Conservation (phyloP, 1,284 basidiomycete genomes). For the Ganoderma resinaceum region DNA sequence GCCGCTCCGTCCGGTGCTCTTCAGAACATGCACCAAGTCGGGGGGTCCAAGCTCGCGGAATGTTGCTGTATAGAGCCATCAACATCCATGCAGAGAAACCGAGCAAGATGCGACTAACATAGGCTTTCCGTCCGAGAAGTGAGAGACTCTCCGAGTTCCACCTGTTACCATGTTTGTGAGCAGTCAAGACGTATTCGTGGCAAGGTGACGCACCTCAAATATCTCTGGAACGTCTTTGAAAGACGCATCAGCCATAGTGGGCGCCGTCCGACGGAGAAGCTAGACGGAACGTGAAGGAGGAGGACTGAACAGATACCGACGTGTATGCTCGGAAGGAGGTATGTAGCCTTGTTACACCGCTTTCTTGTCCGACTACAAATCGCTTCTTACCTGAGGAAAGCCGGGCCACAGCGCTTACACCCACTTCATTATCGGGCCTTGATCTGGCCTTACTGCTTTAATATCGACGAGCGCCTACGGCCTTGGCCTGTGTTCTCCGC, state of each 20-base stretch:
- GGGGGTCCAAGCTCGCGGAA: conserved; percentile 98
- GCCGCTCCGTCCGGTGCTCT: conserved; percentile 84
- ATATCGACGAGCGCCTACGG: not conserved
- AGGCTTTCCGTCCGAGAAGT: conserved; percentile 92
- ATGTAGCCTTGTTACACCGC: conserved; percentile 20
- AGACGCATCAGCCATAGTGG: conserved; percentile 46
- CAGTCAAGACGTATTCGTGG: not conserved
- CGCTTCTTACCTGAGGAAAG: not conserved
- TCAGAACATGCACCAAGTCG: conserved; percentile 96
- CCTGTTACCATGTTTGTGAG: conserved; percentile 51
- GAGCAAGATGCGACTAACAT: conserved; percentile 58
- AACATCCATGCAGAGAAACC: conserved; percentile 19
- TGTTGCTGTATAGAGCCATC: conserved; percentile 63
- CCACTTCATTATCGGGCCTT: not conserved
- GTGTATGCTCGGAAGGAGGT: conserved; percentile 23
- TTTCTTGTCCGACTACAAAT: conserved; percentile 7
- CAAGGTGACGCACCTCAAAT: conserved; percentile 58
- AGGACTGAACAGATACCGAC: conserved; percentile 20
- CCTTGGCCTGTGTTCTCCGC: not conserved
- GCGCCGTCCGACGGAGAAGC: conserved; percentile 7
- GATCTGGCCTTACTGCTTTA: not conserved
- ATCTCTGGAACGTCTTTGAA: conserved; percentile 73
- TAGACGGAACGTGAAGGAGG: conserved; percentile 12
- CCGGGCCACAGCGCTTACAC: not conserved
- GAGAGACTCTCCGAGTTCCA: conserved; percentile 90